phyloP scores from a whole-genome alignment of 1,284 basidiomycete genomes.

The Irpex sp. region DNA sequence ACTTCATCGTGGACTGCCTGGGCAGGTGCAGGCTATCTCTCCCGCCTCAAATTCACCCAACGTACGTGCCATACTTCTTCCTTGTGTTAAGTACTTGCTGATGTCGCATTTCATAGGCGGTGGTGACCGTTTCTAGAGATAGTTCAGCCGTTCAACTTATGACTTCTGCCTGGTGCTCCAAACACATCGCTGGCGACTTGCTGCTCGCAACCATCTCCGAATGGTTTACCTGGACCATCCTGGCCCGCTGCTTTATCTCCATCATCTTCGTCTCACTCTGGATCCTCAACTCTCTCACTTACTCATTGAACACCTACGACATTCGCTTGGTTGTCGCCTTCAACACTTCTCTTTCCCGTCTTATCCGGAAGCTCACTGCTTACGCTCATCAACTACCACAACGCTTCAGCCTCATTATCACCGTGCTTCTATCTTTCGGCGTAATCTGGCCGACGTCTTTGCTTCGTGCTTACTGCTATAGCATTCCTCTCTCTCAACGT shows the following conservation, averaged over 20 bases:
- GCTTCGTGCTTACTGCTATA: not conserved
- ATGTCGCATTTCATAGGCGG: too few species aligned
- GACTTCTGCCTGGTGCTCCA: not conserved
- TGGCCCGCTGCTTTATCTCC: not conserved
- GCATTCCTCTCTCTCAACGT: not conserved
- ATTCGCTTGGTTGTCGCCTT: not conserved
- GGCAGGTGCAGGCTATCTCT: not conserved
- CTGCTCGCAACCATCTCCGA: not conserved
- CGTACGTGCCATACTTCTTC: too few species aligned
- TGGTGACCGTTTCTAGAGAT: not conserved
- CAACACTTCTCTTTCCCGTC: not conserved
- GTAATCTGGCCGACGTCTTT: not conserved
- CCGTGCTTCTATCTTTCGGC: not conserved
- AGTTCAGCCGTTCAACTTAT: not conserved
- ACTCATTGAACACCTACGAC: not conserved
- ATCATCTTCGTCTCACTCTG: not conserved
- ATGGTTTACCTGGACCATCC: not conserved
- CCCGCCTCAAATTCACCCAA: not conserved
- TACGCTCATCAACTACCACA: not conserved
- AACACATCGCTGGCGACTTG: not conserved
- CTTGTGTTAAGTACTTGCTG: too few species aligned
- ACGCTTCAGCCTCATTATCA: not conserved
- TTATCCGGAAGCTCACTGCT: not conserved
- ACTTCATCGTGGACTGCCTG: not conserved
- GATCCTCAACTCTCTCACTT: not conserved